Conservation (phyloP, 306 rosid genomes). For the Ormosia emarginata region DNA sequence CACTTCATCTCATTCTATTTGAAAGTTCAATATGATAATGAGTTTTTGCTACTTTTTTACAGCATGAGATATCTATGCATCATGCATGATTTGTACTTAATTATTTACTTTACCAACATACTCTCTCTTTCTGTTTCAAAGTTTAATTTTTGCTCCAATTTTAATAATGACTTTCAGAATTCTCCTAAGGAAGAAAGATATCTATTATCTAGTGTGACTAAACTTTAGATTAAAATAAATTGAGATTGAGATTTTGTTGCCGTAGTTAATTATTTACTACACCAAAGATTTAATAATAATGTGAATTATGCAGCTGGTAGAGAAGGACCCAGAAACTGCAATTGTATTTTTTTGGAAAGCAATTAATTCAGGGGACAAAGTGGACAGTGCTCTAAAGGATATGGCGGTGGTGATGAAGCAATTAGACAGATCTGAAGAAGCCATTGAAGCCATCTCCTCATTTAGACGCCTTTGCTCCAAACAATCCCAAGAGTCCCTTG, state of each 20-base stretch:
- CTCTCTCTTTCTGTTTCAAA: background rate
- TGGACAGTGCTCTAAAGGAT: conserved; percentile 89
- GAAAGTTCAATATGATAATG: background rate
- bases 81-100: background rate
- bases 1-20: background rate
- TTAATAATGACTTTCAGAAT: background rate
- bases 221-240: background rate
- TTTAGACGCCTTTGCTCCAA: conserved; percentile 67
- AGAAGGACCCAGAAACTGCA: conserved; percentile 82
- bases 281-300: background rate
- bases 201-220: background rate
- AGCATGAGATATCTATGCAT: background rate
- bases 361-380: conserved; percentile 76
- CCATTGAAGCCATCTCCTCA: conserved; percentile 80
- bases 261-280: background rate
- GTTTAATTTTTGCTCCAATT: background rate
- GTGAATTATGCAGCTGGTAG: conserved; percentile 51
- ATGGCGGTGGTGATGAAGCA: conserved; percentile 97
- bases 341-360: conserved; percentile 86
- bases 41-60: too few species aligned
- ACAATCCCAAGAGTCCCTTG: conserved; percentile 92
- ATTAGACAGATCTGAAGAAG: conserved; percentile 78
- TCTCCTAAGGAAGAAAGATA: background rate
- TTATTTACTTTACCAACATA: background rate
- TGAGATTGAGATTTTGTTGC: background rate